Evolutionary conservation across 2,329 filamentous ascomycete species (phyloP).

Genomic region (Elsinoe ampelina): DNA sequence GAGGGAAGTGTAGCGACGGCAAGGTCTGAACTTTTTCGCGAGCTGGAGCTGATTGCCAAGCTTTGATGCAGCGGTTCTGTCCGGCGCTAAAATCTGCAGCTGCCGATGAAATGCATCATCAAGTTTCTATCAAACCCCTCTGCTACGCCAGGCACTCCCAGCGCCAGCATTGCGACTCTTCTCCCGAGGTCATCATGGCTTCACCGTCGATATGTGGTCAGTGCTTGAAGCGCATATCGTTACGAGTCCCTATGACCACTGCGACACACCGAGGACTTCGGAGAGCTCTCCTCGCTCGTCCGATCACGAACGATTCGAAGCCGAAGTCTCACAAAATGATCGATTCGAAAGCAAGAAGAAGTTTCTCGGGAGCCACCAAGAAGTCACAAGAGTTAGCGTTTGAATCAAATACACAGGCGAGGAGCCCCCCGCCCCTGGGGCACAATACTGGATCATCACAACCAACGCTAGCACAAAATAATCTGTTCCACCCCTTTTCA

Average conservation of each 20-base stretch:
- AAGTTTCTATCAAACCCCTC: slow-evolving; percentile 87
- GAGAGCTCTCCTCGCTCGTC: background rate
- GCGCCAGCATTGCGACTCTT: slow-evolving; percentile 78
- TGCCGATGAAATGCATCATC: slow-evolving; percentile 44
- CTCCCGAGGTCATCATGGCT: slow-evolving; percentile 76
- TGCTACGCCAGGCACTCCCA: slow-evolving; percentile 77
- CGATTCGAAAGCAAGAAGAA: background rate
- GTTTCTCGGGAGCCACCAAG: background rate
- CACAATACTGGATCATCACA: slow-evolving; percentile 21
- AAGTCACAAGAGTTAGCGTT: background rate
- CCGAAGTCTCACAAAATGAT: too few species aligned
- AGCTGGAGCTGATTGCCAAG: background rate
- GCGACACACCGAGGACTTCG: background rate
- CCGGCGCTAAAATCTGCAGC: slow-evolving; percentile 13
- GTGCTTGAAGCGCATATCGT: background rate
- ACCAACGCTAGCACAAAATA: slow-evolving; percentile 55
- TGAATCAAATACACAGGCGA: background rate
- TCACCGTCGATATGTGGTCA: background rate
- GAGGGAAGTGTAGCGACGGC: background rate
- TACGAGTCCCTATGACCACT: background rate
- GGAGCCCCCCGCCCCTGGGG: background rate
- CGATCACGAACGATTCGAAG: background rate
- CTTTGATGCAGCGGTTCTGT: background rate
- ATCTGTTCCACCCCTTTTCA: slow-evolving; percentile 89
- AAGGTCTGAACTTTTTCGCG: slow-evolving; percentile 4